These are phyloP conservation scores for Kluyveromyces dobzhanskii DNA, from an alignment of 805 yeast genomes.

Conservation along the genomic window DNA sequence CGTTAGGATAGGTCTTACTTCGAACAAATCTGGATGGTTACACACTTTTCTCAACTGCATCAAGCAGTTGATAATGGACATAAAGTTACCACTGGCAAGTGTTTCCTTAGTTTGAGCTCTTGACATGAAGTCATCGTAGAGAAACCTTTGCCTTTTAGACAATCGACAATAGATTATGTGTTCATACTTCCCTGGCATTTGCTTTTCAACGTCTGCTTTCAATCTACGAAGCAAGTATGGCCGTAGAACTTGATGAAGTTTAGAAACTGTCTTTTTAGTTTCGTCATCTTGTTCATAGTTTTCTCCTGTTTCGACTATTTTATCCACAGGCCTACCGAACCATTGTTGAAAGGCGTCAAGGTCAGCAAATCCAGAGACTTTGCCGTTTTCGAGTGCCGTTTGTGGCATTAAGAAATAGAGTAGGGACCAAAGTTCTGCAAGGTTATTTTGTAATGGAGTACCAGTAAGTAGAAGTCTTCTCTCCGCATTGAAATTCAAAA, in stretches of 20 bases:
- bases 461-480: slow-evolving; percentile 86
- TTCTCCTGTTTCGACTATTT: slow-evolving; percentile 58
- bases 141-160: slow-evolving; percentile 82
- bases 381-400: slow-evolving; percentile 53
- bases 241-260: slow-evolving; percentile 86
- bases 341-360: slow-evolving; percentile 93
- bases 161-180: slow-evolving; percentile 88
- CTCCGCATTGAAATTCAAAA: slow-evolving; percentile 87
- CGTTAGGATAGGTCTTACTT: slow-evolving; percentile 88
- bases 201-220: slow-evolving; percentile 95
- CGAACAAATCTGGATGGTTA: slow-evolving; percentile 93
- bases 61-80: slow-evolving; percentile 91
- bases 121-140: slow-evolving; percentile 96
- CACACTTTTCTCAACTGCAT: slow-evolving; percentile 97
- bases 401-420: slow-evolving; percentile 94
- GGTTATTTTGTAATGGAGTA: slow-evolving; percentile 92
- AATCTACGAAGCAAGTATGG: slow-evolving; percentile 88
- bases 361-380: slow-evolving; percentile 82
- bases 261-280: slow-evolving; percentile 74
- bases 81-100: slow-evolving; percentile 84
- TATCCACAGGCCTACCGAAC: slow-evolving; percentile 98
- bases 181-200: slow-evolving; percentile 97
- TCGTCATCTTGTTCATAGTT: slow-evolving; percentile 61
- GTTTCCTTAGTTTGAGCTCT: slow-evolving; percentile 94
- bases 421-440: slow-evolving; percentile 93